Conservation (phyloP, 2,329 filamentous ascomycete genomes). For the Spiromastix sp. region DNA sequence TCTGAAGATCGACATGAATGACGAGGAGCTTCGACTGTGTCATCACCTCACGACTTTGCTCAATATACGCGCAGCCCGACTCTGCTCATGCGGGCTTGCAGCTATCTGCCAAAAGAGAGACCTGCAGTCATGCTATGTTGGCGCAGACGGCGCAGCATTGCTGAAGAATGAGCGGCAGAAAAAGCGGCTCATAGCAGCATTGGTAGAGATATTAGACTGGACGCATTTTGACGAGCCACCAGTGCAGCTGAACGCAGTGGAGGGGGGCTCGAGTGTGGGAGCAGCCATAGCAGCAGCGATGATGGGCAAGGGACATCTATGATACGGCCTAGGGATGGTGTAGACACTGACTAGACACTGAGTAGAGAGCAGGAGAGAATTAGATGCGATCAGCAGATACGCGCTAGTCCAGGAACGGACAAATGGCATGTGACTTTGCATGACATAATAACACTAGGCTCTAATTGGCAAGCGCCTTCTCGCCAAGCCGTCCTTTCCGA, state of each 20-base stretch:
- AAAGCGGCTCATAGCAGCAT: slow-evolving; percentile 72
- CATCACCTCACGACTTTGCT: slow-evolving; percentile 87
- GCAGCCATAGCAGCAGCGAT: slow-evolving; percentile 81
- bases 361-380: too few species aligned
- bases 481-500: too few species aligned
- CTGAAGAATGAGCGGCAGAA: slow-evolving; percentile 99
- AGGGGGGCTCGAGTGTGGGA: slow-evolving; percentile 92
- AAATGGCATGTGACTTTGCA: too few species aligned
- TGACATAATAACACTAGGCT: too few species aligned
- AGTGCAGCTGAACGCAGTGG: slow-evolving; percentile 75
- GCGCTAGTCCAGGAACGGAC: too few species aligned
- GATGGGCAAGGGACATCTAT: too few species aligned
- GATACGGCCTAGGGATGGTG: too few species aligned
- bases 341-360: too few species aligned
- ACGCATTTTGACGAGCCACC: slow-evolving; percentile 74
- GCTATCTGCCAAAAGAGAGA: slow-evolving; percentile 96
- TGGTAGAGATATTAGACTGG: slow-evolving; percentile 96
- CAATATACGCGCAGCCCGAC: slow-evolving; percentile 81
- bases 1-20: slow-evolving; percentile 59
- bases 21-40: slow-evolving; percentile 76
- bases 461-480: too few species aligned
- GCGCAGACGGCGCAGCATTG: slow-evolving; percentile 94
- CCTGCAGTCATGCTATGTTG: slow-evolving; percentile 80
- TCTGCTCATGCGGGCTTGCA: slow-evolving; percentile 88
- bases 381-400: too few species aligned